Evolutionary conservation across 2,329 filamentous ascomycete species (phyloP).

Genomic region (Beauveria sp.): DNA sequence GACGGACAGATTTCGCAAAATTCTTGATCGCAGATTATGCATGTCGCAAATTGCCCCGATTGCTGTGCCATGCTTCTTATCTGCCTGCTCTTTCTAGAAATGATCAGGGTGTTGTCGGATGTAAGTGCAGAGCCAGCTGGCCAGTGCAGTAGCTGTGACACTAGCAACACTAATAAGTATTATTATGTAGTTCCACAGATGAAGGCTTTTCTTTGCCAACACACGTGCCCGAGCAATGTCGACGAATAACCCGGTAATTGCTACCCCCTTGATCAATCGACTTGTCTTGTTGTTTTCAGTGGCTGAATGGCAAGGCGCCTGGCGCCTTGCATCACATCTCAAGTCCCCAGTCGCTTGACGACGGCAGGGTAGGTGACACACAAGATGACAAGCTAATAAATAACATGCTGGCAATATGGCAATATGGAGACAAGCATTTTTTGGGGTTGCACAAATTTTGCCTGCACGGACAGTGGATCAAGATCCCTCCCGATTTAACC

Average conservation of each 20-base stretch:
- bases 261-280: not conserved
- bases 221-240: not conserved
- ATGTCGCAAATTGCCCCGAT: not conserved
- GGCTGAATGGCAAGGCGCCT: not conserved
- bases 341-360: not conserved
- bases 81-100: not conserved
- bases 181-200: not conserved
- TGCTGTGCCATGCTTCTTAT: not conserved
- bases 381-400: too few species aligned
- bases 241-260: not conserved
- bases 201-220: not conserved
- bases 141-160: not conserved
- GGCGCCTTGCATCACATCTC: not conserved
- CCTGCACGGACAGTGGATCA: constrained; percentile 9
- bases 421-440: not conserved
- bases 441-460: not conserved
- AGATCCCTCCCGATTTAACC: constrained; percentile 6
- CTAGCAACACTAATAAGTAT: not conserved
- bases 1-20: not conserved
- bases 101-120: not conserved
- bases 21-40: not conserved
- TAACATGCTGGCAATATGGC: not conserved
- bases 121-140: not conserved
- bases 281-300: not conserved
- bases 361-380: not conserved